A percentile compares a stretch with the other conserved stretches of the same genome.
phyloP scores from a whole-genome alignment of 805 yeast genomes.

The Hanseniaspora vineae region DNA sequence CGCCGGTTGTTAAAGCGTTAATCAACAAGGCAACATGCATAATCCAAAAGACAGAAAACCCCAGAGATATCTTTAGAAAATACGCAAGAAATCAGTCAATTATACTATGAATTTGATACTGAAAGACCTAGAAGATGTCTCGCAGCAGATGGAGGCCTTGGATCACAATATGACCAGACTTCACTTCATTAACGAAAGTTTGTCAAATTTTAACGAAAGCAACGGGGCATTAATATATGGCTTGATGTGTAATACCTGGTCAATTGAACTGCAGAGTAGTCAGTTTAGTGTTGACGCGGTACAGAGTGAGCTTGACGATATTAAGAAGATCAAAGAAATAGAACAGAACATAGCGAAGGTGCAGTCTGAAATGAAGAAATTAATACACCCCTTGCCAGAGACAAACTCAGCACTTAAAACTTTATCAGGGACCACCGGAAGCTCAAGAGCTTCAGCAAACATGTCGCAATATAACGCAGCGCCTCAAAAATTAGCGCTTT shows the following conservation, averaged over 20 bases:
- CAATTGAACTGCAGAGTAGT: constrained; percentile 49
- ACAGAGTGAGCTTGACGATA: background rate
- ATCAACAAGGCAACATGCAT: background rate
- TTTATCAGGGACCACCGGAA: background rate
- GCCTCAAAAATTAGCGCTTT: too few species aligned
- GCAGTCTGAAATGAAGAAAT: background rate
- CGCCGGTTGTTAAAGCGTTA: too few species aligned
- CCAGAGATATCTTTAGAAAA: too few species aligned
- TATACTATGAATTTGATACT: constrained; percentile 22
- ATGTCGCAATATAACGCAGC: too few species aligned
- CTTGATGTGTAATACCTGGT: constrained; percentile 74
- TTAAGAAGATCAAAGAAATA: background rate
- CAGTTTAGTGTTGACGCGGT: background rate
- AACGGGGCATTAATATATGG: constrained; percentile 71
- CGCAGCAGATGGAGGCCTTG: constrained; percentile 41
- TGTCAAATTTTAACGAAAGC: constrained; percentile 62
- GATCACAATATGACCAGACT: constrained; percentile 47
- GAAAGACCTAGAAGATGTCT: constrained; percentile 31
- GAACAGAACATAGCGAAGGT: background rate
- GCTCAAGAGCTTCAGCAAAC: background rate
- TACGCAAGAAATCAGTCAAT: constrained; percentile 7
- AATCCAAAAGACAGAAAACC: constrained; percentile 27
- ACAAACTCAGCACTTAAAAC: too few species aligned
- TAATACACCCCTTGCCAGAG: background rate
- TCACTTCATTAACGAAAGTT: constrained; percentile 45